phyloP scores from a whole-genome alignment of 129 eudicot genomes.

The Lonicera japonica region DNA sequence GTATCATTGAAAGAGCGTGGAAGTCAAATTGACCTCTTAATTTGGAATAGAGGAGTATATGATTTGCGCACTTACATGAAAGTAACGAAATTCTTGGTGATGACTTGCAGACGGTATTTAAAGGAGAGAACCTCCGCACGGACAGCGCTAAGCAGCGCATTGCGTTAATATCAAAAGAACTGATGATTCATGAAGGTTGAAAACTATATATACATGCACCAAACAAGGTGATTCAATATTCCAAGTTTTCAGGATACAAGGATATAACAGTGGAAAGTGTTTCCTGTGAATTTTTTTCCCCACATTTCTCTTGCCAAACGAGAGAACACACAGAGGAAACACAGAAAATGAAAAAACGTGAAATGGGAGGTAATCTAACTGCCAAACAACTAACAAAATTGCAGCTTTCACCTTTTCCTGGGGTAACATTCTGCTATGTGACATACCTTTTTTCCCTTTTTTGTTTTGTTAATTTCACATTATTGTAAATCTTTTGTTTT shows the following conservation, averaged over 20 bases:
- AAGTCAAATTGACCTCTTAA: no score
- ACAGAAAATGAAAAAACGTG: constrained; percentile 8
- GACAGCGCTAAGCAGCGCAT: constrained; percentile 91
- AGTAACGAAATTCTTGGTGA: no score
- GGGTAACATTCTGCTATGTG: constrained; percentile 13
- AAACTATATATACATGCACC: constrained; percentile 1
- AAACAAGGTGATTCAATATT: background rate
- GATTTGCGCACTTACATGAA: no score
- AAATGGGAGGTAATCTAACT: constrained; percentile 44
- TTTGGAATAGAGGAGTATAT: no score
- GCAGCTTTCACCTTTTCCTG: constrained; percentile 15
- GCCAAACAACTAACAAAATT: constrained; percentile 41
- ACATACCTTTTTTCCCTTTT: constrained; percentile 8
- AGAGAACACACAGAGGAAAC: constrained; percentile 12
- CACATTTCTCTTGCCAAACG: constrained; percentile 17
- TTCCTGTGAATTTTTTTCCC: constrained; percentile 1
- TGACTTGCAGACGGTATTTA: constrained; percentile 56
- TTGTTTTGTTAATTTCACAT: background rate
- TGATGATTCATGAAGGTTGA: constrained; percentile 75
- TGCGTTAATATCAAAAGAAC: constrained; percentile 74
- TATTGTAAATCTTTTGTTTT: constrained; percentile 34
- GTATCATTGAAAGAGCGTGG: no score
- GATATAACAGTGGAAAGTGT: background rate
- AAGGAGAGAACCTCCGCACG: constrained; percentile 66
- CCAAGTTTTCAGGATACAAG: background rate